phyloP scores from a whole-genome alignment of 805 yeast species.

The Saccharomycopsis selenospora region DNA sequence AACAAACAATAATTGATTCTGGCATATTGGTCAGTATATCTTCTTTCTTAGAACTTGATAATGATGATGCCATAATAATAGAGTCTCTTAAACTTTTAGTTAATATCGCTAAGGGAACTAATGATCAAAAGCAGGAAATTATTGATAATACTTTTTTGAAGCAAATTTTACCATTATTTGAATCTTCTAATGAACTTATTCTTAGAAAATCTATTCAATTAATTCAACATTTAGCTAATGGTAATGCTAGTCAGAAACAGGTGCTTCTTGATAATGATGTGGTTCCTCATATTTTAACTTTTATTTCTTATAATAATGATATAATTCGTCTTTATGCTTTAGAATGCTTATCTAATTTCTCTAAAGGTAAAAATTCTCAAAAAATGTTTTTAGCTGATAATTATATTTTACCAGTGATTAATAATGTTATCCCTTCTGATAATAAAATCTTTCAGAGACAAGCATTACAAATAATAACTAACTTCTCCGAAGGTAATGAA shows the following conservation, averaged over 20 bases:
- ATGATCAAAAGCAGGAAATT: slow-evolving; percentile 20
- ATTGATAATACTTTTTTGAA: slow-evolving; percentile 13
- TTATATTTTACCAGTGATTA: slow-evolving; percentile 18
- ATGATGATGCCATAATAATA: slow-evolving; percentile 17
- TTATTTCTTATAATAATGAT: slow-evolving; percentile 17
- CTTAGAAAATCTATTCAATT: slow-evolving; percentile 18
- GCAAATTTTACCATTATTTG: slow-evolving; percentile 15
- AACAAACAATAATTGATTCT: slow-evolving; percentile 17
- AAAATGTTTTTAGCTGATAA: slow-evolving; percentile 20
- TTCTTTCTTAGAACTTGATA: slow-evolving; percentile 11
- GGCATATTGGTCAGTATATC: slow-evolving; percentile 5
- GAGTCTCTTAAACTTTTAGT: slow-evolving; percentile 19
- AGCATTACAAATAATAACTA: slow-evolving; percentile 19
- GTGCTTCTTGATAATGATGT: slow-evolving; percentile 20
- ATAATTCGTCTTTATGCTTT: slow-evolving; percentile 18
- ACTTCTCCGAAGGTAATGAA: slow-evolving; percentile 18
- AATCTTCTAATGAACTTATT: slow-evolving; percentile 16
- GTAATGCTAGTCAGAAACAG: slow-evolving; percentile 16
- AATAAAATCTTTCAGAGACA: slow-evolving; percentile 19
- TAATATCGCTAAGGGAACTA: slow-evolving; percentile 20
- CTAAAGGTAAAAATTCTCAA: slow-evolving; percentile 20
- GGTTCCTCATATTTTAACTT: slow-evolving; percentile 20
- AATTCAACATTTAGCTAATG: slow-evolving; percentile 19
- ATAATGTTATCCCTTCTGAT: slow-evolving; percentile 11
- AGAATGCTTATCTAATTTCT: slow-evolving; percentile 18